phyloP scores from a whole-genome alignment of 2,329 filamentous ascomycete species.

The Dothideomycetidae sp. region DNA sequence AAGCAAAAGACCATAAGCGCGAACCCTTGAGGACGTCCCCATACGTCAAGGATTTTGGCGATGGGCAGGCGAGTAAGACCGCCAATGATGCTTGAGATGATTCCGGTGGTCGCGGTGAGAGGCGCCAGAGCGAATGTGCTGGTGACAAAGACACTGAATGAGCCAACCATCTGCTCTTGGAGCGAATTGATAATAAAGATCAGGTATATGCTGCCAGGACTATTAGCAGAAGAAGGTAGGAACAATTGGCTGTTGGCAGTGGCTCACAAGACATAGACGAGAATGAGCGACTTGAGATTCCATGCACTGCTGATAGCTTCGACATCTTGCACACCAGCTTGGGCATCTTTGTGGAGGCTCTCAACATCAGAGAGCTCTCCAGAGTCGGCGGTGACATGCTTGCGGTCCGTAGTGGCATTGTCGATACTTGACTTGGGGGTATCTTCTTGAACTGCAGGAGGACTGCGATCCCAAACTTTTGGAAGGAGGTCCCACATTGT shows the following conservation, averaged over 20 bases:
- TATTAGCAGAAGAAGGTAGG: no score
- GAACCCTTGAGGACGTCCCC: slow-evolving; percentile 14
- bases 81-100: slow-evolving; percentile 14
- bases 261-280: slow-evolving; percentile 26
- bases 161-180: slow-evolving; percentile 31
- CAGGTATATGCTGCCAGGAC: slow-evolving; percentile 29
- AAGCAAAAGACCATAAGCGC: slow-evolving; percentile 12
- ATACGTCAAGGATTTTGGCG: slow-evolving; percentile 14
- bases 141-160: slow-evolving; percentile 28
- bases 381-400: background rate
- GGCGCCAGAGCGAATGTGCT: slow-evolving; percentile 23
- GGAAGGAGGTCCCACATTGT: slow-evolving; percentile 6
- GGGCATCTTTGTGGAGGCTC: slow-evolving; percentile 18
- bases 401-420: background rate
- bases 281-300: slow-evolving; percentile 25
- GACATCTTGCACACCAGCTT: slow-evolving; percentile 26
- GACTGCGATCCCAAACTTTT: slow-evolving; percentile 1
- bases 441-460: background rate
- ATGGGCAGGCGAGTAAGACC: slow-evolving; percentile 13
- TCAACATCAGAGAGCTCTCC: slow-evolving; percentile 7
- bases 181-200: slow-evolving; percentile 37
- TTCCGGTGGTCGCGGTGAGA: slow-evolving; percentile 22
- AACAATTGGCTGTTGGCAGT: no score
- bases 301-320: slow-evolving; percentile 29
- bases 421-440: no score